Evolutionary conservation across 192 early-diverging fungal genomes (phyloP).

Genomic region (Coemansia sp.): DNA sequence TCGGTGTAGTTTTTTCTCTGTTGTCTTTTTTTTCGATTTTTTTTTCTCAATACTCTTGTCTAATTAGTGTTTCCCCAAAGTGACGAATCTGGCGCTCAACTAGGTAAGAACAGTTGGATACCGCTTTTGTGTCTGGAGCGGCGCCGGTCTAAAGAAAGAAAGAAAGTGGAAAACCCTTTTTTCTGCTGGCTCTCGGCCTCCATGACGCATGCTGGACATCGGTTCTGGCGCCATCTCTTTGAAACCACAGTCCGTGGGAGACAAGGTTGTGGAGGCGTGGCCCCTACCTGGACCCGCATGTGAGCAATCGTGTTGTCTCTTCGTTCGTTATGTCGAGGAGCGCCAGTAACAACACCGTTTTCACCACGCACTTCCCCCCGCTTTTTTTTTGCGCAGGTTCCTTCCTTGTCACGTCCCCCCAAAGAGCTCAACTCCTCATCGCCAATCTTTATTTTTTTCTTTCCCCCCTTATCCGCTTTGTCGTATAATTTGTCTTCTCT

Average conservation of each 20-base stretch:
- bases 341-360: background rate
- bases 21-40: conserved; percentile 11
- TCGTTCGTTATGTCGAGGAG: background rate
- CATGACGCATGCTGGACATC: background rate
- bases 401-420: background rate
- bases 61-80: background rate
- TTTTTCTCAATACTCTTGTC: conserved; percentile 5
- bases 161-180: too few species aligned
- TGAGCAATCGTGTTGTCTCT: background rate
- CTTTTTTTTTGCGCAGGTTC: background rate
- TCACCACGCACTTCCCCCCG: background rate
- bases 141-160: background rate
- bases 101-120: background rate
- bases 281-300: background rate
- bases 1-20: background rate
- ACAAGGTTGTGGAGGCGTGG: background rate
- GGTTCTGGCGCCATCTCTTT: background rate
- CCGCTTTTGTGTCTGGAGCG: background rate
- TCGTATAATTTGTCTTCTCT: background rate
- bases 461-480: background rate
- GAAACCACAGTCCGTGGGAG: background rate
- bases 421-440: background rate
- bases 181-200: background rate
- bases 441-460: conserved; percentile 1
- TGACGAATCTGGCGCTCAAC: background rate